Base-by-base conservation (phyloP, 1,284 basidiomycete genomes). In the Leccinum subrobustum region DNA sequence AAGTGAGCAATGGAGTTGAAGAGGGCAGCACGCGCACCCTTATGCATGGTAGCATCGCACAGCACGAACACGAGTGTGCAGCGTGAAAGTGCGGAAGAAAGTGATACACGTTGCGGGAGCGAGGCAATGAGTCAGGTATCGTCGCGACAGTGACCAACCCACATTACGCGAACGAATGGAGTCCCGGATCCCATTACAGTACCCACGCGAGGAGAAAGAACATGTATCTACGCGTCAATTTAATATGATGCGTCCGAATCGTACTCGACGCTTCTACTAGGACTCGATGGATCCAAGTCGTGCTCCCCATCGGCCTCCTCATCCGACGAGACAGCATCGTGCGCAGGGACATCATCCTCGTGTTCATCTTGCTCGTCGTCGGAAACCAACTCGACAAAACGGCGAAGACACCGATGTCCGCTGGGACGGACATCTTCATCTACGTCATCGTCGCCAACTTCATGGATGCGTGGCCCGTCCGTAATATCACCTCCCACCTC, bases 11-110 rank as follows among this genome's bases (percentile, higher is more conserved):
- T 50, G 61, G 35, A 18, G 62, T 55, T 57, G 64, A 60, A 63
- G 61, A 64, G 61, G 61, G 67, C 57, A 60, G 52, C 33, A 63
- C 57, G 69, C 66, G 68, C 60, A 72, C 63, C 47, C 64, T 73
- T 62, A 33, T 57, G 69, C 73, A 74, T 67, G 71, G 59, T 59
- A 44, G 59, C 62, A 66, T 54, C 56, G 60, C 69, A 72, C 66
- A 63, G 70, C 66, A 71, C 53, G 42, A 54, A 52, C 71, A 72
- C 73, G 73, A 74, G 71, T 71, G 68, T 73, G 68, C 64, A 8
- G 58, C 59, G 72, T 73, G 70, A 67, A 69, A 58, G 25, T 55
- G 55, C 42, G 58, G 33, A 23, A 27, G 56, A 57, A 54, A 44
- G 25, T 62, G 60, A 65, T 64, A 54, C 71, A 75, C 70, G 71